Evolutionary conservation across 2,329 filamentous ascomycete genomes (phyloP).

Genomic region (Alternaria viburni): DNA sequence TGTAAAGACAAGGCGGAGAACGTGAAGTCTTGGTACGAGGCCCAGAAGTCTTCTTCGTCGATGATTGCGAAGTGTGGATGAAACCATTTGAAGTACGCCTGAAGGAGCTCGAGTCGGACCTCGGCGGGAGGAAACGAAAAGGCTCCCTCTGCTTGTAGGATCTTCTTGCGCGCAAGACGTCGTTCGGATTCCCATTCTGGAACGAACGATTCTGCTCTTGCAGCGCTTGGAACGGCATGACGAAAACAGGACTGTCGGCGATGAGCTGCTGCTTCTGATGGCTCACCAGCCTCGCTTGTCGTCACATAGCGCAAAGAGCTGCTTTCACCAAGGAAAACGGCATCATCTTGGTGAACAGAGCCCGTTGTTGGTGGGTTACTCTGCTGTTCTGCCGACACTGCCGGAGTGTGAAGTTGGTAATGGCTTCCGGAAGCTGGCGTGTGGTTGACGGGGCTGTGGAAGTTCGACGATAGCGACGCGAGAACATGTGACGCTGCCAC

Average conservation of each 20-base stretch:
- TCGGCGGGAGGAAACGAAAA: slow-evolving; percentile 56
- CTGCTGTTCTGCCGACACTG: slow-evolving; percentile 15
- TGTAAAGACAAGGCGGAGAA: slow-evolving; percentile 60
- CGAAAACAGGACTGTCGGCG: slow-evolving; percentile 25
- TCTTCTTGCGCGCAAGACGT: slow-evolving; percentile 45
- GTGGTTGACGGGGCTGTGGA: slow-evolving; percentile 28
- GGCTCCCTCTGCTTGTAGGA: slow-evolving; percentile 48
- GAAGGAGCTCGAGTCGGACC: slow-evolving; percentile 53
- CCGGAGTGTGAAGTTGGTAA: slow-evolving; percentile 22
- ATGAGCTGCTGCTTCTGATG: slow-evolving; percentile 39
- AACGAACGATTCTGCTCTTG: slow-evolving; percentile 43
- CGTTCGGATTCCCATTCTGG: slow-evolving; percentile 46
- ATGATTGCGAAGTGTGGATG: slow-evolving; percentile 64
- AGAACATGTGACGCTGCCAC: slow-evolving; percentile 38
- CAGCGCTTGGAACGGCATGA: slow-evolving; percentile 43
- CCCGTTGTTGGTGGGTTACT: slow-evolving; percentile 19
- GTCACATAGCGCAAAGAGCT: slow-evolving; percentile 59
- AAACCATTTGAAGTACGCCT: slow-evolving; percentile 64
- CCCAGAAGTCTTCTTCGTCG: slow-evolving; percentile 54
- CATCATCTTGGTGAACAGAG: slow-evolving; percentile 31
- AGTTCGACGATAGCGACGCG: slow-evolving; percentile 36
- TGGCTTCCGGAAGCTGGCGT: slow-evolving; percentile 10
- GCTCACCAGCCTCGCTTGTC: slow-evolving; percentile 19
- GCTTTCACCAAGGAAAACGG: slow-evolving; percentile 55
- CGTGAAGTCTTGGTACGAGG: slow-evolving; percentile 48